phyloP scores from a whole-genome alignment of 2,329 filamentous ascomycete species.

The Diaporthe sp. region DNA sequence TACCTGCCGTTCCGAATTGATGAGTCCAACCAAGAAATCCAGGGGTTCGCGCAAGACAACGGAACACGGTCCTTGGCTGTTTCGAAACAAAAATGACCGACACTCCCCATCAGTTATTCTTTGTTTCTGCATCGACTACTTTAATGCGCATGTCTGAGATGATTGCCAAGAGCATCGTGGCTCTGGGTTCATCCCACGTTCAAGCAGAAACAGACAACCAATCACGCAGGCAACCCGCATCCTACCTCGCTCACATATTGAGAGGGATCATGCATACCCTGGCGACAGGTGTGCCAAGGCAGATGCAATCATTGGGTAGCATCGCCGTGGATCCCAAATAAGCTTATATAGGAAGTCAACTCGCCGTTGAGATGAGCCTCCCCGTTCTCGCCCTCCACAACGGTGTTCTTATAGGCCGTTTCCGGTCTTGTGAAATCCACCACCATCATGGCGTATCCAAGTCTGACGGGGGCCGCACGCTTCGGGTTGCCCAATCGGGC shows the following conservation, averaged over 20 bases:
- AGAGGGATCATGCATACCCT: neutral
- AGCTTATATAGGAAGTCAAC: conserved; percentile 20
- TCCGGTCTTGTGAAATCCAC: neutral
- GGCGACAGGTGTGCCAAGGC: neutral
- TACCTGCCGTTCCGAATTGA: neutral
- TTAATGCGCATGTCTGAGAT: neutral
- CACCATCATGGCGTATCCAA: neutral
- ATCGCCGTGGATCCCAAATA: conserved; percentile 16
- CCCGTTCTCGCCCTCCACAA: neutral
- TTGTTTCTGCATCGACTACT: neutral
- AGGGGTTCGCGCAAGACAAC: neutral
- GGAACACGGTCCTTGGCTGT: neutral
- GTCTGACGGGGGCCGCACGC: neutral
- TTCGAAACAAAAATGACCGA: neutral
- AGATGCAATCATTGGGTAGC: conserved; percentile 11
- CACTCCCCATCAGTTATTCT: neutral
- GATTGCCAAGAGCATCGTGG: neutral
- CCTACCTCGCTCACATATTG: neutral
- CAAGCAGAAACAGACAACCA: neutral
- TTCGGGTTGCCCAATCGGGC: conserved; percentile 12
- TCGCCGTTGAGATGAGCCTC: conserved; percentile 3
- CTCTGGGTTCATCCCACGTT: conserved; percentile 14
- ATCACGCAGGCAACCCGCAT: neutral
- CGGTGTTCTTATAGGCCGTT: conserved; percentile 4
- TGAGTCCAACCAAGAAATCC: neutral